Base-by-base conservation (phyloP, 257 asterid species). In the Ilex aquifolium region DNA sequence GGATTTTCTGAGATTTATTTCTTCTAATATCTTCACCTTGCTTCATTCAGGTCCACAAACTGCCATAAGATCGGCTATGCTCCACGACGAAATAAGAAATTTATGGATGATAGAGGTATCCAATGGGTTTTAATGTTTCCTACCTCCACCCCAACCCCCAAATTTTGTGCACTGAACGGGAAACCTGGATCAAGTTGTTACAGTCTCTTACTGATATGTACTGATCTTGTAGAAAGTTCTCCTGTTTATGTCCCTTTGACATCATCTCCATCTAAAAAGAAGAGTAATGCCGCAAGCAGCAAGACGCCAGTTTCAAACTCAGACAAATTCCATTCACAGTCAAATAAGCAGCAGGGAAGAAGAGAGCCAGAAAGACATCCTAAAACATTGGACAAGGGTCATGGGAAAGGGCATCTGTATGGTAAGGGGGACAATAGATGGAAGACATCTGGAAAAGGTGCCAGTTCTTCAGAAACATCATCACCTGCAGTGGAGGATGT, bases 21-120 rank as follows among this genome's bases (percentile, higher is more conserved):
- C 48, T 51, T 32, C 56, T 69, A 29, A 67, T 59, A 59, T 57
- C 16, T 71, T 40, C 64, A 49, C 17, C 32, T 67, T 67, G 60
- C 66, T 65, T 71, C 17, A 72, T 66, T 66, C 83, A 93, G 99
- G 99, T 9, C 85, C 31, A 32, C 76, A 46, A 57, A 82, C 64
- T 85, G 92, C 74, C 95, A 87, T 75, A 77, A 76, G 74, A 93
- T 93, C 77, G 99, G 99, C 69, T 93, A 93, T 84, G 88, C 95
- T 70, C 84, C 90, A 12, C 77, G 95, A 31, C 59, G 71, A 64
- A 48, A 13, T 61, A 90, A 72, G 79, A 81, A 72, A 12, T 32
- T 63, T 16, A 14, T 50, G 60, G 29, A 57, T 51, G 83, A 71
- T 66, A 69, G 65, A 82, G 97, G 91, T 85, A 82, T 73, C 27